phyloP scores from a whole-genome alignment of 176 grass and related monocot species.

The Carex myosuroides region DNA sequence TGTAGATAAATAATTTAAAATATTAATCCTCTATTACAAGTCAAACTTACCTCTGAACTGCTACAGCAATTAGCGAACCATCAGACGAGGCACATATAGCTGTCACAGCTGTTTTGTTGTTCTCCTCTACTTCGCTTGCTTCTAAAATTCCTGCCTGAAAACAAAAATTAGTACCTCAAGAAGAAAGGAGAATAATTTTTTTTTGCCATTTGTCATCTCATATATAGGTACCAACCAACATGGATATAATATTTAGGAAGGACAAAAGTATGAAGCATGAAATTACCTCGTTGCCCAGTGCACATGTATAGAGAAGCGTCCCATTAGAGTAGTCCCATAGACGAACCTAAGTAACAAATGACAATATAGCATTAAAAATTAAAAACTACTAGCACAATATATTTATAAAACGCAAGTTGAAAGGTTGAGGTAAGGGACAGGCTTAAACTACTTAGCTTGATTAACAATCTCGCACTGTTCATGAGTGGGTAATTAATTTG shows the following conservation, averaged over 20 bases:
- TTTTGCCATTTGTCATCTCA: background rate
- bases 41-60: slow-evolving; percentile 64
- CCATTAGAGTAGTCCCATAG: slow-evolving; percentile 87
- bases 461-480: background rate
- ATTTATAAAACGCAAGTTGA: slow-evolving; percentile 11
- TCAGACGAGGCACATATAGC: slow-evolving; percentile 55
- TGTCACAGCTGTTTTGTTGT: slow-evolving; percentile 43
- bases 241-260: background rate
- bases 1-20: background rate
- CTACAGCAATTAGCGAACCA: slow-evolving; percentile 58
- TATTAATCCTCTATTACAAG: background rate
- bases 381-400: slow-evolving; percentile 8
- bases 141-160: slow-evolving; percentile 37
- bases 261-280: background rate
- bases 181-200: background rate
- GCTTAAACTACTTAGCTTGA: background rate
- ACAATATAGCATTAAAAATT: background rate
- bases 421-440: background rate
- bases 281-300: slow-evolving; percentile 60
- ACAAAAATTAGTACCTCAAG: slow-evolving; percentile 22
- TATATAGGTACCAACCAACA: background rate
- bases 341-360: slow-evolving; percentile 40
- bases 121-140: slow-evolving; percentile 44
- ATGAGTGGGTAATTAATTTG: background rate
- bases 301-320: slow-evolving; percentile 65